Evolutionary conservation across 345 rosid genomes (phyloP).

Genomic region (Cardamine occulta): DNA sequence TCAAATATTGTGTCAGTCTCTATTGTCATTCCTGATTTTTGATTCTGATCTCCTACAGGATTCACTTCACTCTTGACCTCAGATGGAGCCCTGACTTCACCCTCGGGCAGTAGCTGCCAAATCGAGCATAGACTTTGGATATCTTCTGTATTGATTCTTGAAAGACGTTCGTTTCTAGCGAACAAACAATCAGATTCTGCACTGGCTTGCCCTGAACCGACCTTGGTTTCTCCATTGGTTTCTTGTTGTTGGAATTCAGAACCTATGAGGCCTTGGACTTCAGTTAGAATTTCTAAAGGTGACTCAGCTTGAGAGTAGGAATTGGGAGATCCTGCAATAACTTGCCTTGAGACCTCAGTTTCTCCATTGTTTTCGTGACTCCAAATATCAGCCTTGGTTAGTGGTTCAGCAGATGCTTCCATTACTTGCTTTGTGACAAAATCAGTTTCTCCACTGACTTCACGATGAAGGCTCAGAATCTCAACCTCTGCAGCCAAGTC

Average conservation of each 20-base stretch:
- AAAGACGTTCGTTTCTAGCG: neutral
- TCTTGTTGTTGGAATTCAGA: neutral
- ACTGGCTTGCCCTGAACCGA: constrained; percentile 22
- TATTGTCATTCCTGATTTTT: constrained; percentile 6
- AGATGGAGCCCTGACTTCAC: constrained; percentile 10
- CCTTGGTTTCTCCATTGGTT: constrained; percentile 22
- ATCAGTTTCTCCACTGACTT: constrained; percentile 15
- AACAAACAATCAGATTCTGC: constrained; percentile 20
- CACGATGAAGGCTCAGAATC: constrained; percentile 10
- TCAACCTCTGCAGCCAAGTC: constrained; percentile 31
- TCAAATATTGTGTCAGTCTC: constrained; percentile 1
- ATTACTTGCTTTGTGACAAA: constrained; percentile 19
- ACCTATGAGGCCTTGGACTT: neutral
- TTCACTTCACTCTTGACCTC: constrained; percentile 26
- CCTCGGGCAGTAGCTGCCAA: constrained; percentile 10
- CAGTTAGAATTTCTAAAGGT: constrained; percentile 6
- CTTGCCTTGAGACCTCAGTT: constrained; percentile 23
- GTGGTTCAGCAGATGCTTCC: constrained; percentile 19
- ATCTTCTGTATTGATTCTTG: constrained; percentile 19
- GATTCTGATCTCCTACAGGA: constrained; percentile 10
- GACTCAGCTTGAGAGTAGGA: constrained; percentile 17
- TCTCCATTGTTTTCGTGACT: constrained; percentile 5
- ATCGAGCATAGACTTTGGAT: constrained; percentile 24
- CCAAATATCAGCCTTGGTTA: neutral
- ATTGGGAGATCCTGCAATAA: constrained; percentile 12